phyloP scores from a whole-genome alignment of 495 filamentous ascomycete genomes.

The Penicillium subrubescens region DNA sequence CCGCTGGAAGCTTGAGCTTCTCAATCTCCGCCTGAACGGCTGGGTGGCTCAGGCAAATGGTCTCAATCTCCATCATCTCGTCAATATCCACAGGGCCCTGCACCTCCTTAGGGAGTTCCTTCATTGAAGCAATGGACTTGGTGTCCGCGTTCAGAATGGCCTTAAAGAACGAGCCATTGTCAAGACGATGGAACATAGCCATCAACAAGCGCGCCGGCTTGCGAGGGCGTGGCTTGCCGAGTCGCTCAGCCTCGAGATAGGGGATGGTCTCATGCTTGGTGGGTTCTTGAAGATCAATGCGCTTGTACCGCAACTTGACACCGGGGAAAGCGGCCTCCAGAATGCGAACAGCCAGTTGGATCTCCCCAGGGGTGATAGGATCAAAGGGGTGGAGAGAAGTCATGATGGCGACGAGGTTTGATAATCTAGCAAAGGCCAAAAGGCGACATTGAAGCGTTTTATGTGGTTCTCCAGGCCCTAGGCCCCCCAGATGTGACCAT shows the following conservation, averaged over 20 bases:
- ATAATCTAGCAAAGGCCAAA: not conserved
- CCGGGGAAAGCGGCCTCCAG: slow-evolving; percentile 43
- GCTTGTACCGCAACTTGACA: slow-evolving; percentile 45
- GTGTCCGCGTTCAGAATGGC: slow-evolving; percentile 46
- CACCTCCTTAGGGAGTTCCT: slow-evolving; percentile 43
- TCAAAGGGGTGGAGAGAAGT: slow-evolving; percentile 45
- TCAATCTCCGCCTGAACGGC: slow-evolving; percentile 48
- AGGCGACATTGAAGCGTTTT: slow-evolving; percentile 6
- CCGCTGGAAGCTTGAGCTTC: slow-evolving; percentile 43
- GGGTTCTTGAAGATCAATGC: slow-evolving; percentile 49
- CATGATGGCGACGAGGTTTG: slow-evolving; percentile 17
- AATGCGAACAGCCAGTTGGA: slow-evolving; percentile 42
- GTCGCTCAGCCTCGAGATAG: slow-evolving; percentile 45
- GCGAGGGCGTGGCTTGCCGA: slow-evolving; percentile 32
- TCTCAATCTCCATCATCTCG: slow-evolving; percentile 46
- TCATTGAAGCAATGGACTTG: slow-evolving; percentile 39
- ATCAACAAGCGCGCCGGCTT: slow-evolving; percentile 44
- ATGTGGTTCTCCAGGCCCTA: not conserved
- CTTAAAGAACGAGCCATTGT: slow-evolving; percentile 46
- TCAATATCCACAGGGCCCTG: slow-evolving; percentile 46
- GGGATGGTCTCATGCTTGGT: slow-evolving; percentile 45
- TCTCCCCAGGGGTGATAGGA: slow-evolving; percentile 46
- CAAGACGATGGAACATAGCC: slow-evolving; percentile 43
- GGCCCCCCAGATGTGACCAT: not conserved
- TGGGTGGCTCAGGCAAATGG: slow-evolving; percentile 40